phyloP scores from a whole-genome alignment of 495 filamentous ascomycete genomes.

The Filosporella fistucella region DNA sequence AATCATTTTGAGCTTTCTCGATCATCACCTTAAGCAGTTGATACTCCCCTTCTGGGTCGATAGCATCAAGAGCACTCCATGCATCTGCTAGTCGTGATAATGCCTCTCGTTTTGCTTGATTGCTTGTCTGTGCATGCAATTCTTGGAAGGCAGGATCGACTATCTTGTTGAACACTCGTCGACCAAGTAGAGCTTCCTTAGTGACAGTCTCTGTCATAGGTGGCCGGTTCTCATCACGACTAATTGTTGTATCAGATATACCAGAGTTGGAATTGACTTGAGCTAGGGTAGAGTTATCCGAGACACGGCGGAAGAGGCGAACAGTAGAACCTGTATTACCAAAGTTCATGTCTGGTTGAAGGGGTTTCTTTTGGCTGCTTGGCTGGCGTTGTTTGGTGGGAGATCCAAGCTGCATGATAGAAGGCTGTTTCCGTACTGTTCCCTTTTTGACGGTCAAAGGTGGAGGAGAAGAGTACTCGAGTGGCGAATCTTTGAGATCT shows the following conservation, averaged over 20 bases:
- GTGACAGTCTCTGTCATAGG: slow-evolving; percentile 44
- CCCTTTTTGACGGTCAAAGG: slow-evolving; percentile 42
- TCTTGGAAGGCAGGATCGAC: slow-evolving; percentile 80
- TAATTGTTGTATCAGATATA: slow-evolving; percentile 8
- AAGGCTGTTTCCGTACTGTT: slow-evolving; percentile 49
- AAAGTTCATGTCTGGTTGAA: slow-evolving; percentile 80
- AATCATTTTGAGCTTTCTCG: slow-evolving; percentile 36
- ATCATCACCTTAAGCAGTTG: slow-evolving; percentile 59
- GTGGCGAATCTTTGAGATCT: slow-evolving; percentile 51
- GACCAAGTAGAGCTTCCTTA: slow-evolving; percentile 77
- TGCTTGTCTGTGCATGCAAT: slow-evolving; percentile 71
- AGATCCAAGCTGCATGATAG: slow-evolving; percentile 38
- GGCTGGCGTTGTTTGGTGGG: slow-evolving; percentile 31
- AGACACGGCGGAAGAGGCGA: slow-evolving; percentile 84
- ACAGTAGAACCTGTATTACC: slow-evolving; percentile 88
- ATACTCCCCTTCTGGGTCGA: slow-evolving; percentile 89
- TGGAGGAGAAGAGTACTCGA: slow-evolving; percentile 44
- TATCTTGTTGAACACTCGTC: slow-evolving; percentile 71
- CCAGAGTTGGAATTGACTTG: slow-evolving; percentile 19
- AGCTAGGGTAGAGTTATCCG: slow-evolving; percentile 50
- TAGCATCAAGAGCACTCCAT: slow-evolving; percentile 75
- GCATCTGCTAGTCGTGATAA: slow-evolving; percentile 77
- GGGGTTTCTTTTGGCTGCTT: slow-evolving; percentile 62
- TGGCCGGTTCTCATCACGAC: slow-evolving; percentile 23
- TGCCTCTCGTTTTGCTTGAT: slow-evolving; percentile 71